Evolutionary conservation across 768 basidiomycete genomes (phyloP), one percentile per base, ranked within the genome.

Genomic region (Amanita phalloides): DNA sequence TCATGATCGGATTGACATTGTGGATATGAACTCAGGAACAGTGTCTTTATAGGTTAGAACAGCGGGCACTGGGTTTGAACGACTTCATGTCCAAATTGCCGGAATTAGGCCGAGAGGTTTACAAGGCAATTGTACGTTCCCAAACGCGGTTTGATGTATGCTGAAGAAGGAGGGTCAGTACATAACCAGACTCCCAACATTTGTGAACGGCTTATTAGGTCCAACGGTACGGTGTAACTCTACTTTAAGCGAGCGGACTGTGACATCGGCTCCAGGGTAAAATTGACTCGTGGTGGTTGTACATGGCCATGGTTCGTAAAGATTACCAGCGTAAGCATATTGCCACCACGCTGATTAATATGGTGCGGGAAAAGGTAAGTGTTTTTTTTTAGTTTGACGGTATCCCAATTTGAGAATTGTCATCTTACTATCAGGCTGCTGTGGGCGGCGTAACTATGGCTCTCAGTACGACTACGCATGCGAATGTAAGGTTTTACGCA

Each of bases 211-310:
- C 21, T 25, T 54, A 14, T 56, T 62, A 28, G 60, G 61, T 7
- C 58, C 61, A 30, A 60, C 56, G 30, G 61, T 62, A 48, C 11
- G 55, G 51, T 10, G 28, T 20, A 23, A 8, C 21, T 9, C 37
- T 39, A 38, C 32, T 36, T 26, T 23, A 11, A n/a, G 13, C 30
- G 4, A 36, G 17, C n/a, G 14, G 3, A 37, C 41, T 17, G 11
- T 23, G 25, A 47, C 39, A 37, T 51, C 43, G 30, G 23, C 51
- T 23, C 14, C 33, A 67, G 64, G 63, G 60, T 23, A 60, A 60
- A 45, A 48, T 44, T 6, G 61, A 66, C 44, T 58, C 63, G 9
- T 63, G 62, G 58, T 67, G 64, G 60, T 48, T 64, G 28, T 63
- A 64, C 51, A 62, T 57, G 49, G 55, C 62, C 17, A 61, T 62